Base-by-base conservation (phyloP, 2,329 filamentous ascomycete species). In the Penicillium sumatraense region DNA sequence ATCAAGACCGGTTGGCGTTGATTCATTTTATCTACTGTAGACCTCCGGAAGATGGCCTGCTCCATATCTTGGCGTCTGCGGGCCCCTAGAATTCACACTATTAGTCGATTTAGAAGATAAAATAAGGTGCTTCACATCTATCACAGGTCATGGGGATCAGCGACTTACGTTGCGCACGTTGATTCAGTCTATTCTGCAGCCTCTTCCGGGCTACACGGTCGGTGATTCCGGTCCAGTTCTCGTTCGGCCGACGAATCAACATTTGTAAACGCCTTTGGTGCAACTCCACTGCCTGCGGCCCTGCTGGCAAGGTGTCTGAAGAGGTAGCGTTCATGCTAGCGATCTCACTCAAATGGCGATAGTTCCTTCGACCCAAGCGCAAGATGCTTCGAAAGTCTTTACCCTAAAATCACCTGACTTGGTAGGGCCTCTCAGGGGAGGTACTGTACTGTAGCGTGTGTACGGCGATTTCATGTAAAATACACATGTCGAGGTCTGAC, bases 181-280 rank as follows among this genome's bases (percentile, higher is more conserved):
- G 45, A 14, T 48, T 48, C 3, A 48, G 16, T 9, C 16, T 35
- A 24, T 48, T 48, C 27, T 48, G 45, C 16, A 36, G 16, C 18
- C 23, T 48, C n/a, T 36, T 35, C 16, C 45, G 27, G 4, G 9
- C 18, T 4, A 24, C 45, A 4, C 14, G 45, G 36, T 48, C 45
- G n/a, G 45, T 48, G 27, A 48, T 24, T 8, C 45, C 45, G 16
- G 24, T 35, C 45, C 45, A 48, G 18, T 48, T 29, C 10, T 48
- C 45, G 14, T 31, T 26, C 26, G 27, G 44, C n/a, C 23, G 14
- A 18, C 27, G 41, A 26, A 29, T 45, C 23, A 3, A 26, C 41
- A 45, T 16, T n/a, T 45, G 41, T 16, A 29, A 44, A 14, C 6
- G 41, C 20, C 14, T 44, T n/a, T 6, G 41, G 14, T 24, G 41